Evolutionary conservation across 805 yeast genomes (phyloP).

Genomic region (Wickerhamiella dianesei): DNA sequence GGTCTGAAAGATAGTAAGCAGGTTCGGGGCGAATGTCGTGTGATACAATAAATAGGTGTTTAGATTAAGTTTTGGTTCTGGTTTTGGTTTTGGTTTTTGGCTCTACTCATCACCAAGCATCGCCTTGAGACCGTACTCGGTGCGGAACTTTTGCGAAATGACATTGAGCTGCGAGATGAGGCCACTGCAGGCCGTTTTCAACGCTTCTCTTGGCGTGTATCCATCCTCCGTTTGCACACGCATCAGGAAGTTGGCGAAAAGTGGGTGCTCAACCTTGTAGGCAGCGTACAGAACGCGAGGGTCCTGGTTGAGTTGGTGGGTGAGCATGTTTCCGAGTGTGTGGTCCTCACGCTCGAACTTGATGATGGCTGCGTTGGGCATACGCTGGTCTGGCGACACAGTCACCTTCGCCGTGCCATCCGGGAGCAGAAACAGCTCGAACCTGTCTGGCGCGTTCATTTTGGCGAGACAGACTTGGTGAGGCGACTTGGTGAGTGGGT

Average conservation of each 20-base stretch:
- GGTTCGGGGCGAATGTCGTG: too few relatives aligned
- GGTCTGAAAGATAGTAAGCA: too few relatives aligned
- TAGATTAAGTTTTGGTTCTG: background rate
- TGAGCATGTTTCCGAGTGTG: slow-evolving; percentile 79
- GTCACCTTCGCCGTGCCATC: slow-evolving; percentile 92
- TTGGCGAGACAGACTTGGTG: too few relatives aligned
- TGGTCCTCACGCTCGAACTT: slow-evolving; percentile 97
- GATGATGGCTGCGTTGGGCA: slow-evolving; percentile 86
- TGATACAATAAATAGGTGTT: too few relatives aligned
- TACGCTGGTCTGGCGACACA: slow-evolving; percentile 85
- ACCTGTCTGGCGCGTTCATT: slow-evolving; percentile 99
- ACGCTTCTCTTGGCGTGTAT: slow-evolving; percentile 79
- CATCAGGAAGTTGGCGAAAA: slow-evolving; percentile 88
- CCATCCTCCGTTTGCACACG: slow-evolving; percentile 95
- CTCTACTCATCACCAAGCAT: slow-evolving; percentile 21
- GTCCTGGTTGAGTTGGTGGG: slow-evolving; percentile 77
- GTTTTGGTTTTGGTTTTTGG: too few relatives aligned
- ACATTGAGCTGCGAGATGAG: slow-evolving; percentile 67
- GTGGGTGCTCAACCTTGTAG: slow-evolving; percentile 94
- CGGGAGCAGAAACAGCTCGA: slow-evolving; percentile 90
- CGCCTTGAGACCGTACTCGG: slow-evolving; percentile 87
- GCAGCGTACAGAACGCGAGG: slow-evolving; percentile 90
- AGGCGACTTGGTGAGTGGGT: too few relatives aligned
- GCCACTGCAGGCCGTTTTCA: slow-evolving; percentile 76
- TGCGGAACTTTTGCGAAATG: slow-evolving; percentile 63